These are phyloP conservation scores for Lecanicillium sp. DNA, from an alignment of 2,329 filamentous ascomycete species.

Conservation along the genomic window DNA sequence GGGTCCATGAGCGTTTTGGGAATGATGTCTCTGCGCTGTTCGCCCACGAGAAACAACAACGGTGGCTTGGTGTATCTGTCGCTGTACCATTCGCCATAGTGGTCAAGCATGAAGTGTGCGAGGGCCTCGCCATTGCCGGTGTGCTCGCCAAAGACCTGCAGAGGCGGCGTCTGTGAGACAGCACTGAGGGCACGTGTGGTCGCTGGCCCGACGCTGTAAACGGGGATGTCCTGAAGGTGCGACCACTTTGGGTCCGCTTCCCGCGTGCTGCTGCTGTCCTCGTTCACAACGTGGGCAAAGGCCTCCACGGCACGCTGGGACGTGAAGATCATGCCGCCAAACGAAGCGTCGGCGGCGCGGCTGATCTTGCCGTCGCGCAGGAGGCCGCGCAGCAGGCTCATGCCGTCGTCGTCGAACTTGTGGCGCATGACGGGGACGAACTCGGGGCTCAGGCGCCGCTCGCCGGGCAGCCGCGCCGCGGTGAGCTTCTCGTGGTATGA, in stretches of 20 bases:
- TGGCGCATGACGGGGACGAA: conserved; percentile 78
- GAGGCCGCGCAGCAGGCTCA: conserved; percentile 45
- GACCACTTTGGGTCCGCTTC: conserved; percentile 36
- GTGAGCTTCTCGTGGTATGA: conserved; percentile 65
- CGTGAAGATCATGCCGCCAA: conserved; percentile 78
- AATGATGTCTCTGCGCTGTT: conserved; percentile 84
- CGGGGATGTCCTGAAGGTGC: conserved; percentile 48
- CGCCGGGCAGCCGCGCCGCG: conserved; percentile 27
- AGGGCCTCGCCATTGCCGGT: conserved; percentile 81
- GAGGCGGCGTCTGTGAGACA: conserved; percentile 40
- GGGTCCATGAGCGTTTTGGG: conserved; percentile 67
- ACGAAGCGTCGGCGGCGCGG: conserved; percentile 34
- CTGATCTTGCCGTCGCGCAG: conserved; percentile 42
- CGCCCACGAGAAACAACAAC: conserved; percentile 82
- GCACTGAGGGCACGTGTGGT: conserved; percentile 68
- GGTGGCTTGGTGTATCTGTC: conserved; percentile 46
- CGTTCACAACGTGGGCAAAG: conserved; percentile 57
- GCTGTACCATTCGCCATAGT: conserved; percentile 58
- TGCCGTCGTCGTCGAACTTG: conserved; percentile 53
- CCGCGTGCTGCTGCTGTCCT: conserved; percentile 34
- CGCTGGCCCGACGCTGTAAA: conserved; percentile 78
- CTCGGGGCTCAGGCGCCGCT: conserved; percentile 49
- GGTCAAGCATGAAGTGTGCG: conserved; percentile 68
- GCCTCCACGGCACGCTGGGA: conserved; percentile 80
- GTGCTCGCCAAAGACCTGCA: conserved; percentile 69